Conservation (phyloP, 1,284 basidiomycete genomes). For the Sporisorium exsertum region DNA sequence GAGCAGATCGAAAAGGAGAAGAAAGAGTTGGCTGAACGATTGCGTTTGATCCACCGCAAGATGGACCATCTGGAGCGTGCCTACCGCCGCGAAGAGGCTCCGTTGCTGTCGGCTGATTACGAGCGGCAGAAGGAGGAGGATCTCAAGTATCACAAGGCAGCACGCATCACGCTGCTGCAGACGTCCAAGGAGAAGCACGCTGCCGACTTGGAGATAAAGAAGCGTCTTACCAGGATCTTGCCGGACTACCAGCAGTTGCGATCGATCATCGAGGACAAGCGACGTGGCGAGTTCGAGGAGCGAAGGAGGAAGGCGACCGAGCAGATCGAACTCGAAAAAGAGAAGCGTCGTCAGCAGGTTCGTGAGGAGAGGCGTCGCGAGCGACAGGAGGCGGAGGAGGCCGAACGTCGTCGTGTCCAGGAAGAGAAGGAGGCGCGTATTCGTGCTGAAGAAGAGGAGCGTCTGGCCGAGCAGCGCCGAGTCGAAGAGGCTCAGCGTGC, state of each 20-base stretch:
- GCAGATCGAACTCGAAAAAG: slow-evolving; percentile 89
- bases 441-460: slow-evolving; percentile 51
- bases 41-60: slow-evolving; percentile 87
- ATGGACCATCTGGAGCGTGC: slow-evolving; percentile 97
- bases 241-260: slow-evolving; percentile 79
- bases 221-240: slow-evolving; percentile 80
- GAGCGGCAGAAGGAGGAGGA: slow-evolving; percentile 83
- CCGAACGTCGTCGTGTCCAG: slow-evolving; percentile 54
- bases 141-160: slow-evolving; percentile 75
- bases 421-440: slow-evolving; percentile 52
- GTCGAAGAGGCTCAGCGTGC: slow-evolving; percentile 62
- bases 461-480: slow-evolving; percentile 56
- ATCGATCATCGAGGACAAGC: slow-evolving; percentile 76
- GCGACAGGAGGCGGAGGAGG: slow-evolving; percentile 59
- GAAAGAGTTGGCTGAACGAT: slow-evolving; percentile 83
- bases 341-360: slow-evolving; percentile 73
- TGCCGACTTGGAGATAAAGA: slow-evolving; percentile 82
- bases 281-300: slow-evolving; percentile 79
- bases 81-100: slow-evolving; percentile 91
- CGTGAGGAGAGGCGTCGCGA: slow-evolving; percentile 46
- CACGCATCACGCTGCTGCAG: slow-evolving; percentile 72
- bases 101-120: slow-evolving; percentile 88
- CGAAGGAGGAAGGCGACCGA: slow-evolving; percentile 75
- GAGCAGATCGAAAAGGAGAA: slow-evolving; percentile 91
- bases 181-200: slow-evolving; percentile 77